Evolutionary conservation across 139 green algal species (phyloP), one percentile per base, ranked within the genome.

Genomic region (Zygnema cylindricum): DNA sequence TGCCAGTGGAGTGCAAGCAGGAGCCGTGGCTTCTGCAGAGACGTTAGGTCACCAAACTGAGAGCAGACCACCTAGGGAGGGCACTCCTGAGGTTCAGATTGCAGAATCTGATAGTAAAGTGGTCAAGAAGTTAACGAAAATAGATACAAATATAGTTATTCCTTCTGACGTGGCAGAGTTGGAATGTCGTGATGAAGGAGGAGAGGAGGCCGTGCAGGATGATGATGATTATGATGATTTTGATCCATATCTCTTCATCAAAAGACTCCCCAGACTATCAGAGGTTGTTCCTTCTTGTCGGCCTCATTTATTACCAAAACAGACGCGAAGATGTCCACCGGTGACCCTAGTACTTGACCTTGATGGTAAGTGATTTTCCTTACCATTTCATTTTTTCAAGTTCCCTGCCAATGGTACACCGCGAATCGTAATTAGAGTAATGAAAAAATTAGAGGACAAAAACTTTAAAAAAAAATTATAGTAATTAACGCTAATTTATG

Each of bases 221-320:
- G 94, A 95, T 22, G 93, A 94, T 55, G 91, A 92, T 25, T 83
- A 83, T 76, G 54, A 93, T n/a, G 95, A 97, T 75, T 96, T 96
- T 84, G 95, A 97, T 84, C 95, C 95, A 25, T 95, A 94, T 87
- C 85, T 90, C 32, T 97, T 97, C 90, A 96, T 97, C 79, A 94
- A 95, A 86, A 77, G 82, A 41, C 93, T 97, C 63, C 94, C 95
- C 25, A 91, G 94, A 39, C 84, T 96, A 54, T 69, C 91, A 16
- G 54, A 90, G 2, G 89, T 84, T 39, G 82, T 95, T 2, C 85
- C 92, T 16, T 25, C 33, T 1, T 81, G 71, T 41, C 92, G 93
- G 1, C 49, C 57, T 11, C 3, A 69, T 23, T 69, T 93, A 25
- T 76, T 93, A 23, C 90, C 92, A 49, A 73, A 32, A 63, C 69